Conservation (phyloP, 2,329 filamentous ascomycete species). For the Dothiorella sarmentorum region DNA sequence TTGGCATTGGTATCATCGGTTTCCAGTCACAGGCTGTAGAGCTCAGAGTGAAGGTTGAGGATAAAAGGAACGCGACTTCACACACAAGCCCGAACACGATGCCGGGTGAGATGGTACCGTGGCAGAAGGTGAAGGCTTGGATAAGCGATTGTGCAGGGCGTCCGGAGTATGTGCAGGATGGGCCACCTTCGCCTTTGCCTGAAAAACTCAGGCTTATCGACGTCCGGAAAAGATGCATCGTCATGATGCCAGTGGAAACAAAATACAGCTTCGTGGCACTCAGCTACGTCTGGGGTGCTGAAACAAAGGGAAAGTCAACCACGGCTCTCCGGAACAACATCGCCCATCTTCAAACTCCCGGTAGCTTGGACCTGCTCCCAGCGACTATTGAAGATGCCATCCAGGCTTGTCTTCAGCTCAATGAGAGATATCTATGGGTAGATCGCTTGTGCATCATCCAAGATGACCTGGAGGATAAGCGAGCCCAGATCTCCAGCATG, state of each 20-base stretch:
- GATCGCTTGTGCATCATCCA: constrained; percentile 17
- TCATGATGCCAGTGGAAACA: background rate
- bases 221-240: background rate
- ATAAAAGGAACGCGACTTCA: background rate
- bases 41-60: background rate
- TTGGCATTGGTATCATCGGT: background rate
- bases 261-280: constrained; percentile 4
- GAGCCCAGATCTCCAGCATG: background rate
- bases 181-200: background rate
- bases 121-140: background rate
- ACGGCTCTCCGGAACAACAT: background rate
- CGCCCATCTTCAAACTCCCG: background rate
- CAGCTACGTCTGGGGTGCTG: constrained; percentile 14
- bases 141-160: background rate
- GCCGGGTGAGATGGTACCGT: background rate
- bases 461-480: constrained; percentile 3
- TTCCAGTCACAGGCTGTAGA: background rate
- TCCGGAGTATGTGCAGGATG: background rate
- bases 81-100: background rate
- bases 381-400: constrained; percentile 10
- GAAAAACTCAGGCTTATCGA: constrained; percentile 6
- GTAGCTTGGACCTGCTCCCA: background rate
- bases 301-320: background rate
- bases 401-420: background rate
- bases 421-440: constrained; percentile 3